Evolutionary conservation across 1,284 basidiomycete genomes (phyloP).

Genomic region (Rhodotorula sp.): DNA sequence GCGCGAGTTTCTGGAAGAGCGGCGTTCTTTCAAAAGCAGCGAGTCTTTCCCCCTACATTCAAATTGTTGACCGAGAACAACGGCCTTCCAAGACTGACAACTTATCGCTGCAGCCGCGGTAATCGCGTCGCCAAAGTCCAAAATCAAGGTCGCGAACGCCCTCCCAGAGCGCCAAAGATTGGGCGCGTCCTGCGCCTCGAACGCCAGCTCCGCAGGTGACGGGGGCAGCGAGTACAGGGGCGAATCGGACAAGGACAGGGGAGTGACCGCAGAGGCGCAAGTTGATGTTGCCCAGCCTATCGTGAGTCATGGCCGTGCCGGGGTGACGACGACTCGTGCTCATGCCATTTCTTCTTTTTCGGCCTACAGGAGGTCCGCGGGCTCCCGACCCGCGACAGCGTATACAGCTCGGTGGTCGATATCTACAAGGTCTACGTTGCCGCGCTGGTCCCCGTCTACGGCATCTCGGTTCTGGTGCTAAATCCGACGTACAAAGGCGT

Average conservation of each 20-base stretch:
- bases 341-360: not conserved
- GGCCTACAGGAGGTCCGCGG: not conserved
- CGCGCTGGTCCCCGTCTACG: slow-evolving; percentile 3
- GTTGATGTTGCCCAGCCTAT: no score
- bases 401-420: not conserved
- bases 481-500: not conserved
- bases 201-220: not conserved
- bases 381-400: not conserved
- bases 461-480: not conserved
- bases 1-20: not conserved
- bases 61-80: no score
- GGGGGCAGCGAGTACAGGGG: not conserved
- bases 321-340: not conserved
- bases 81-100: no score
- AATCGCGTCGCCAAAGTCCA: no score
- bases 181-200: no score
- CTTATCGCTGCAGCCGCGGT: no score
- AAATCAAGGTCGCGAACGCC: no score
- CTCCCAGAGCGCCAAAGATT: no score
- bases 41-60: no score
- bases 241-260: not conserved
- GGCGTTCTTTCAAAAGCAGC: not conserved
- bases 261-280: not conserved
- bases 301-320: no score
- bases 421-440: not conserved